Percentiles rank a stretch among this genome's conserved stretches.
Conservation (phyloP, 306 rosid species). For the Castanospermum australe region DNA sequence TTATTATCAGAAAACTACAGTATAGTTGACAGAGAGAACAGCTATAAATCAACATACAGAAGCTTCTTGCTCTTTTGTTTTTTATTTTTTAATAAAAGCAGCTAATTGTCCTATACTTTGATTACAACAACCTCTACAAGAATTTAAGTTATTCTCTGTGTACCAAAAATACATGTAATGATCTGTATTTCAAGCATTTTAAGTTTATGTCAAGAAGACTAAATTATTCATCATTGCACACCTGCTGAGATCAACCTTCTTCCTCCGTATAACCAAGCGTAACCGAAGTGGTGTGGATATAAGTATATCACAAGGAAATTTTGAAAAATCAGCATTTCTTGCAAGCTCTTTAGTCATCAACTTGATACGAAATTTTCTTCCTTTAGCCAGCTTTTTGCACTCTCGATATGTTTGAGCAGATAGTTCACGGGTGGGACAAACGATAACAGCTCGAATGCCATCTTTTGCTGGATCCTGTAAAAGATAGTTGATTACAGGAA, state of each 20-base stretch:
- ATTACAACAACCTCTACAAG: neutral
- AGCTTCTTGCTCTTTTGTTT: no score
- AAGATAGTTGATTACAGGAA: slow-evolving; percentile 28
- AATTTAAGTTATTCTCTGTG: neutral
- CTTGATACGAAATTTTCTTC: slow-evolving; percentile 62
- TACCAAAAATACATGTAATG: neutral
- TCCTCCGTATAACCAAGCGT: slow-evolving; percentile 57
- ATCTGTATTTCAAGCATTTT: slow-evolving; percentile 1
- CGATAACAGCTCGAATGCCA: slow-evolving; percentile 80
- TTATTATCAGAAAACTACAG: neutral
- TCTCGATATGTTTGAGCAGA: slow-evolving; percentile 86
- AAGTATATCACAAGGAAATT: slow-evolving; percentile 72
- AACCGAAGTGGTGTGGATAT: slow-evolving; percentile 88
- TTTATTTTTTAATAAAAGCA: no score
- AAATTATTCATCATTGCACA: slow-evolving; percentile 33
- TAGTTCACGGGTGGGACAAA: slow-evolving; percentile 88
- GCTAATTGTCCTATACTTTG: no score
- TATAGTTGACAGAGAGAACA: neutral
- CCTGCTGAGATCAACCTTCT: slow-evolving; percentile 78
- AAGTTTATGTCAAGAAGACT: slow-evolving; percentile 3
- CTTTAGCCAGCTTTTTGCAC: slow-evolving; percentile 79
- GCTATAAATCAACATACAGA: neutral
- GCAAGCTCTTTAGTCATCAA: slow-evolving; percentile 64
- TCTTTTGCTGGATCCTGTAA: slow-evolving; percentile 55
- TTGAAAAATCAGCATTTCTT: slow-evolving; percentile 69